These are phyloP conservation scores for Asterophora lycoperdoides DNA, from an alignment of 768 basidiomycete genomes.

Conservation along the genomic window DNA sequence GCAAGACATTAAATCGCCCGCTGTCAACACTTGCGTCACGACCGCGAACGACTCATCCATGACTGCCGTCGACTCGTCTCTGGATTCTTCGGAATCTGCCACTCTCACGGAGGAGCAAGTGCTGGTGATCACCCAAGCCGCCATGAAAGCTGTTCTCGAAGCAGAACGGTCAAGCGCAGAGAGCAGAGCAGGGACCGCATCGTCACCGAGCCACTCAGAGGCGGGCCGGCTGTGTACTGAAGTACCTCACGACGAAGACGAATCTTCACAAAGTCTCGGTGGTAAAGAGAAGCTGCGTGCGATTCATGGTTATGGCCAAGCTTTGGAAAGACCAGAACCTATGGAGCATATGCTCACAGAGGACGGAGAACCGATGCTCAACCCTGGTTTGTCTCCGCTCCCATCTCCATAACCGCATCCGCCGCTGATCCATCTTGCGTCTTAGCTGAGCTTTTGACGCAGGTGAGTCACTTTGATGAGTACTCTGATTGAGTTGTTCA, in stretches of 20 bases:
- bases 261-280: not conserved
- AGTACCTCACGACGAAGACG: constrained; percentile 7
- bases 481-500: constrained; percentile 10
- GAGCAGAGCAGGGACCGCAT: constrained; percentile 12
- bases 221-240: not conserved
- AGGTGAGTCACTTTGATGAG: constrained; percentile 34
- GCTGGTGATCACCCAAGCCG: constrained; percentile 23
- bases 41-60: not conserved
- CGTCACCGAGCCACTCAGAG: constrained; percentile 10
- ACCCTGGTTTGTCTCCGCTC: constrained; percentile 49
- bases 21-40: not conserved
- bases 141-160: constrained; percentile 32
- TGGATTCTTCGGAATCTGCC: constrained; percentile 19
- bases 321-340: constrained; percentile 34
- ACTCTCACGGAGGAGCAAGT: constrained; percentile 24
- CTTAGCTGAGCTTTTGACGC: constrained; percentile 58
- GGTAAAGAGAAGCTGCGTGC: constrained; percentile 1
- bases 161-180: constrained; percentile 27
- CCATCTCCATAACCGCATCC: not conserved
- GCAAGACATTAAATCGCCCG: not conserved
- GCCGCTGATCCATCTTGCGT: constrained; percentile 3
- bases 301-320: constrained; percentile 28
- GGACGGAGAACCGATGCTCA: constrained; percentile 64
- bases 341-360: constrained; percentile 58
- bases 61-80: constrained; percentile 23